These are phyloP conservation scores for Cyberlindnera nakhonratchasimensis DNA, from an alignment of 805 yeast genomes.

Conservation along the genomic window DNA sequence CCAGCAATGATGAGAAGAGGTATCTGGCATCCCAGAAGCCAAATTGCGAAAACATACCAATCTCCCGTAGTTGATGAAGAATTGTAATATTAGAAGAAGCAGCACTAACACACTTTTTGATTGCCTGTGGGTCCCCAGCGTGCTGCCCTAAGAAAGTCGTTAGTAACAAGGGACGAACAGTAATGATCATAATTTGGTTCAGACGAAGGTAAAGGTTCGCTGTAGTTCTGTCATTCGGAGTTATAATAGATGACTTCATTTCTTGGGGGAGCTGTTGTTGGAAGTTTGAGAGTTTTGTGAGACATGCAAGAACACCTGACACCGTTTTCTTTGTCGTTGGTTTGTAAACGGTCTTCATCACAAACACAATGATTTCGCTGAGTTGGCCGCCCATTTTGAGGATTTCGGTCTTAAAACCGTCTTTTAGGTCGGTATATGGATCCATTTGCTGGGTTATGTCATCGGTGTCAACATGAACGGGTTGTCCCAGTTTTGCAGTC, in stretches of 20 bases:
- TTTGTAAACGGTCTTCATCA: constrained; percentile 33
- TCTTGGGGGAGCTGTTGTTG: constrained; percentile 24
- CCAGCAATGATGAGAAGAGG: constrained; percentile 34
- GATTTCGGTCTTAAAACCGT: constrained; percentile 31
- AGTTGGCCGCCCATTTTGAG: constrained; percentile 26
- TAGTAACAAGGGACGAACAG: constrained; percentile 34
- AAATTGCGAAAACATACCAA: constrained; percentile 33
- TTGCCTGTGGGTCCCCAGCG: constrained; percentile 27
- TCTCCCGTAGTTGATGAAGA: constrained; percentile 27
- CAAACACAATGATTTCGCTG: constrained; percentile 28
- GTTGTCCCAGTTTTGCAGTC: constrained; percentile 36
- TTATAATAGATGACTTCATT: constrained; percentile 19
- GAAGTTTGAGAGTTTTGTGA: constrained; percentile 25
- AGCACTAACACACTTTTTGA: constrained; percentile 30
- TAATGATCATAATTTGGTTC: constrained; percentile 35
- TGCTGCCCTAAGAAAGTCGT: constrained; percentile 33
- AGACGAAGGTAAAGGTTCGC: constrained; percentile 34
- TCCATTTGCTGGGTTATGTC: constrained; percentile 32
- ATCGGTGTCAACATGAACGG: constrained; percentile 32
- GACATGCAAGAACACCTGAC: constrained; percentile 21
- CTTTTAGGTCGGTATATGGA: constrained; percentile 24
- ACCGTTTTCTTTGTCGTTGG: constrained; percentile 29
- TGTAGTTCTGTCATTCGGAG: constrained; percentile 24
- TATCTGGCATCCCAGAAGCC: constrained; percentile 41
- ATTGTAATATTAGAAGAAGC: constrained; percentile 33